Evolutionary conservation across 306 rosid species (phyloP), one percentile per base, ranked within the genome.

Genomic region (Cicer chorassanicum): DNA sequence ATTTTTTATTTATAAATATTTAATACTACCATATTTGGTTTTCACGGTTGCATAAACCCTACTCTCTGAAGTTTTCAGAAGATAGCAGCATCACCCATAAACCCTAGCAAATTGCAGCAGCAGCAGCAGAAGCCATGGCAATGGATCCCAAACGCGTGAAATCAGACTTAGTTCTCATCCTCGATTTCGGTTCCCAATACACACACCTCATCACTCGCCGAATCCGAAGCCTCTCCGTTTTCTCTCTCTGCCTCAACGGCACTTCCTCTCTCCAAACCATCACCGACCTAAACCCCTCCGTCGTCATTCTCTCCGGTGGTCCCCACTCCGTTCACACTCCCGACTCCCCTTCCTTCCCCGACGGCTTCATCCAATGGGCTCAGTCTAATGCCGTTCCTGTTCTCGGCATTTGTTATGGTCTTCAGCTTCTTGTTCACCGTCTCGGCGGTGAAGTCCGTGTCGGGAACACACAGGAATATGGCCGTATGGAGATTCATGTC

Each of bases 131-230:
- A 63, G 68, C 48, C 46, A 60, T 65, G 70, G 53, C 70, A 7
- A 10, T 19, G 92, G 98, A 93, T 46, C 83, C 88, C 0, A 91
- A 91, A 74, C 78, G 67, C 9, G 84, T 91, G 60, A 86, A 89
- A 63, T 83, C 91, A 0, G 93, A 93, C 66, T 86, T 87, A 0
- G 98, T 93, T 7, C 87, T 93, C 42, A 93, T 93, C 76, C 88
- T 93, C 1, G 97, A 93, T 76, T 93, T 78, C 29, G 98, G 98
- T 42, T 93, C 98, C 38, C 98, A 91, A 34, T 93, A 93, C 86
- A 93, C 98, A 5, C 98, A 93, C 69, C 96, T 93, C 78, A 91
- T 93, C 88, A 94, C 99, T 5, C 99, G 99, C 70, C 90, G 97
- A 6, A 94, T 94, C 74, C 82, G 99, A 8, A 80, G 90, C 59